Conservation (phyloP, 805 yeast species). For the Pichia nakasei region DNA sequence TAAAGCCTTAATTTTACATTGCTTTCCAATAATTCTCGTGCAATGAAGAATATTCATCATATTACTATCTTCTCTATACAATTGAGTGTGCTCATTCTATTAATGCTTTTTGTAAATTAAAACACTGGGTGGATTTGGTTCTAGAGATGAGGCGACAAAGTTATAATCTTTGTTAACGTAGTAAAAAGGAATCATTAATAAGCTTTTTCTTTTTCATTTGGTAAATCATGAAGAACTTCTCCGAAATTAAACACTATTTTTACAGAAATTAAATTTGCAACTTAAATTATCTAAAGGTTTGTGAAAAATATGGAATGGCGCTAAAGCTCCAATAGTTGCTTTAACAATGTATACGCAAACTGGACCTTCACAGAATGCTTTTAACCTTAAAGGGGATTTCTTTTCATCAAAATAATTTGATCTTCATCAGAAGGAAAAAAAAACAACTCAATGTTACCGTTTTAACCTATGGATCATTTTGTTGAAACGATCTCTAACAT, state of each 20-base stretch:
- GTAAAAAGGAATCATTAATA: conserved; percentile 21
- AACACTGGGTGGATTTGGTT: conserved; percentile 20
- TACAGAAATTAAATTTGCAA: conserved; percentile 29
- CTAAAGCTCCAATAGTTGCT: conserved; percentile 24
- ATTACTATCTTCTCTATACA: conserved; percentile 29
- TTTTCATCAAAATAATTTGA: conserved; percentile 27
- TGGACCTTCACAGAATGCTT: conserved; percentile 27
- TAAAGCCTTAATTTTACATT: conserved; percentile 29
- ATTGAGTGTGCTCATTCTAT: conserved; percentile 29
- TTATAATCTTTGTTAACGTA: conserved; percentile 23
- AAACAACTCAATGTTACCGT: conserved; percentile 27
- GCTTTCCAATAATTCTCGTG: conserved; percentile 29
- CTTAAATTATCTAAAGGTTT: conserved; percentile 24
- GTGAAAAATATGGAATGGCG: conserved; percentile 28
- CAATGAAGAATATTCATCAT: conserved; percentile 32
- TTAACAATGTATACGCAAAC: conserved; percentile 32
- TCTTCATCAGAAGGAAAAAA: conserved; percentile 25
- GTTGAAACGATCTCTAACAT: conserved; percentile 31
- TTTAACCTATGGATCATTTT: conserved; percentile 30
- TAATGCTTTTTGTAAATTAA: conserved; percentile 23
- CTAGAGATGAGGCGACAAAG: conserved; percentile 15
- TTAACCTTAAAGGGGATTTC: conserved; percentile 22
- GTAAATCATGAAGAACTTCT: conserved; percentile 19
- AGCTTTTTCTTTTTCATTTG: conserved; percentile 15
- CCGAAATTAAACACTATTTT: conserved; percentile 32